These are phyloP conservation scores for Arthrobotrys conoides DNA, from an alignment of 2,329 filamentous ascomycete species.

Conservation along the genomic window DNA sequence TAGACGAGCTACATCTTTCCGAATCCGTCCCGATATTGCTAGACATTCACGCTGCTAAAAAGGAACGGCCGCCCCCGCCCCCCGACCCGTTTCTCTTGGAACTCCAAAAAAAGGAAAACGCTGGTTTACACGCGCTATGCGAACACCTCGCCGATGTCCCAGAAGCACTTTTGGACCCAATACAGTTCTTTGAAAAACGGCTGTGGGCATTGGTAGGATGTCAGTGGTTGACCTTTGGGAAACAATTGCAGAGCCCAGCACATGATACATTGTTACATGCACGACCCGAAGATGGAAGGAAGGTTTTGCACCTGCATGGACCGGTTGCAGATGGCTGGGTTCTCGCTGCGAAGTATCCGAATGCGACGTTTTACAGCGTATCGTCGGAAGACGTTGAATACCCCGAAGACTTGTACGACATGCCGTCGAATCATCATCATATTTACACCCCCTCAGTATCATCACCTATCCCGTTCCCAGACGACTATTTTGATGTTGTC, in stretches of 20 bases:
- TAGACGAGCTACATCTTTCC: constrained; percentile 44
- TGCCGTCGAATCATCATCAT: constrained; percentile 59
- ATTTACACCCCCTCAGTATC: constrained; percentile 59
- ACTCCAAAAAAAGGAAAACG: constrained; percentile 44
- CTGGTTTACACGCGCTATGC: constrained; percentile 55
- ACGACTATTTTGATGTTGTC: constrained; percentile 61
- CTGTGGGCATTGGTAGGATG: constrained; percentile 59
- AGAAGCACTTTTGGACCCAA: constrained; percentile 45
- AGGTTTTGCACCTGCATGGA: constrained; percentile 60
- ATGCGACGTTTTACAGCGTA: constrained; percentile 54
- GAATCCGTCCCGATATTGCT: constrained; percentile 53
- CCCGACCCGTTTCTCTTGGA: constrained; percentile 46
- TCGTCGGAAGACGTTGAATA: constrained; percentile 48
- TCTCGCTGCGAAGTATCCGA: constrained; percentile 61
- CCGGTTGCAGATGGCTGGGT: constrained; percentile 61
- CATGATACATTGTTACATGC: constrained; percentile 57
- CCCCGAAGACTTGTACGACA: constrained; percentile 39
- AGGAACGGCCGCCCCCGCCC: constrained; percentile 36
- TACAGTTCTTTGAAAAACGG: constrained; percentile 57
- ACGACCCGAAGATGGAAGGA: constrained; percentile 49
- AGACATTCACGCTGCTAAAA: constrained; percentile 41
- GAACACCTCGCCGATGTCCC: constrained; percentile 49
- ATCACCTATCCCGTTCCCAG: constrained; percentile 60
- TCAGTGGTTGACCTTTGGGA: constrained; percentile 61
- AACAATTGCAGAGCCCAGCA: constrained; percentile 60